phyloP scores from a whole-genome alignment of 495 filamentous ascomycete genomes.

The Evansstolkia leycettana region DNA sequence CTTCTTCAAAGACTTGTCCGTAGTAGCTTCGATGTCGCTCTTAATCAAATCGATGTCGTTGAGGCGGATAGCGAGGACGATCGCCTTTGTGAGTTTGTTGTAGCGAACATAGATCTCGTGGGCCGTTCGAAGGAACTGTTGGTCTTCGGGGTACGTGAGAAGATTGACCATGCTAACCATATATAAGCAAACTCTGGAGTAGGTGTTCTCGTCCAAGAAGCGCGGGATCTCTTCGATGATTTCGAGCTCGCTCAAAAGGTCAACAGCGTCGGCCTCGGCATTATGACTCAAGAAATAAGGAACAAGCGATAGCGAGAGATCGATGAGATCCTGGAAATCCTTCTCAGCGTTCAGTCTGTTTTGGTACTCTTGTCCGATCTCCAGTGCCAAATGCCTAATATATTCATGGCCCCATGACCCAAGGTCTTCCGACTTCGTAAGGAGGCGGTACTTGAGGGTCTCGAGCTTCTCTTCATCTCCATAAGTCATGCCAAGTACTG shows the following conservation, averaged over 20 bases:
- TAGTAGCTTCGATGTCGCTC: conserved; percentile 63
- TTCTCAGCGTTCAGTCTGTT: conserved; percentile 58
- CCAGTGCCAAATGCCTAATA: conserved; percentile 85
- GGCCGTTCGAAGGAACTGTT: conserved; percentile 81
- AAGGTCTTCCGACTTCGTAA: conserved; percentile 82
- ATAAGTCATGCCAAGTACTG: conserved; percentile 97
- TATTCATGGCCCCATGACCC: conserved; percentile 99
- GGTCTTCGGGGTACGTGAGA: conserved; percentile 92
- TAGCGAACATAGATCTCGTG: conserved; percentile 87
- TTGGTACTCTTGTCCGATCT: conserved; percentile 88
- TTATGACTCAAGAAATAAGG: conserved; percentile 95
- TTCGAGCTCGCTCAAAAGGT: conserved; percentile 91
- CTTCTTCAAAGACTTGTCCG: conserved; percentile 73
- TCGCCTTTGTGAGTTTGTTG: conserved; percentile 83
- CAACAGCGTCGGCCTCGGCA: conserved; percentile 94
- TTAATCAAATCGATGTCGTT: conserved; percentile 75
- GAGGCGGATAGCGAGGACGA: conserved; percentile 85
- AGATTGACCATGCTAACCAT: conserved; percentile 99
- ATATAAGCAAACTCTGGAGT: conserved; percentile 84
- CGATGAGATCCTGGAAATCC: conserved; percentile 58
- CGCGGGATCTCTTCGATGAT: conserved; percentile 87
- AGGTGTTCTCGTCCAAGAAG: conserved; percentile 89
- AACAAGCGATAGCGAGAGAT: conserved; percentile 73
- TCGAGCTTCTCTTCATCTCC: conserved; percentile 93
- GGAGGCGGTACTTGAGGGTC: conserved; percentile 86